A percentile compares a stretch with the other conserved stretches of the same genome.
Conservation (phyloP, 2,329 filamentous ascomycete genomes). For the Knoxdaviesia proteae region DNA sequence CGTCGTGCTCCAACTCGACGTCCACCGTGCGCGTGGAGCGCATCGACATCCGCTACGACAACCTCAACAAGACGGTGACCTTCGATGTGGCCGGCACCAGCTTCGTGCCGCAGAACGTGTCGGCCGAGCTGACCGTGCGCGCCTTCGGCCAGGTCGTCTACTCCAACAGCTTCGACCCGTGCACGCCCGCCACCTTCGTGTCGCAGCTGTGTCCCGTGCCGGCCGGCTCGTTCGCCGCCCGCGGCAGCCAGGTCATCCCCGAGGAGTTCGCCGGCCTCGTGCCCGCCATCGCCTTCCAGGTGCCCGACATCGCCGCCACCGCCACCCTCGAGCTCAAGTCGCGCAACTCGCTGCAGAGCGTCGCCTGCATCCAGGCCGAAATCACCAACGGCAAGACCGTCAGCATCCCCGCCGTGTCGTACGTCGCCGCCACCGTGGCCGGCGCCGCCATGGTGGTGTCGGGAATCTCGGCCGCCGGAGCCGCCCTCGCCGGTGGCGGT, state of each 20-base stretch:
- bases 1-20: slow-evolving; percentile 35
- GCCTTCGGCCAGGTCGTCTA: slow-evolving; percentile 77
- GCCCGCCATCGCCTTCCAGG: slow-evolving; percentile 68
- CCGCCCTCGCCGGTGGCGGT: slow-evolving; percentile 32
- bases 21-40: slow-evolving; percentile 45
- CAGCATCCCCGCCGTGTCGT: slow-evolving; percentile 54
- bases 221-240: slow-evolving; percentile 49
- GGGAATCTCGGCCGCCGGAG: slow-evolving; percentile 47
- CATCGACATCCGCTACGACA: slow-evolving; percentile 63
- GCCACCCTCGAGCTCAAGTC: slow-evolving; percentile 59
- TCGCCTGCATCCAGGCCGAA: slow-evolving; percentile 66
- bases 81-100: slow-evolving; percentile 75
- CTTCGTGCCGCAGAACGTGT: slow-evolving; percentile 55
- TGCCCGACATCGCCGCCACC: slow-evolving; percentile 76
- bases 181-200: slow-evolving; percentile 38
- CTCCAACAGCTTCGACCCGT: slow-evolving; percentile 65
- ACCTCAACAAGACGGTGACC: slow-evolving; percentile 45
- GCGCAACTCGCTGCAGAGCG: slow-evolving; percentile 33
- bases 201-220: slow-evolving; percentile 71
- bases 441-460: slow-evolving; percentile 62
- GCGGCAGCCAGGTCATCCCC: slow-evolving; percentile 52
- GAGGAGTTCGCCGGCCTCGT: slow-evolving; percentile 51
- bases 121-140: slow-evolving; percentile 50
- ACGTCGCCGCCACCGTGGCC: slow-evolving; percentile 65
- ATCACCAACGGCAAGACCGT: slow-evolving; percentile 79